Conservation (phyloP, 164 flowering plant genomes). For the Stephania japonica region DNA sequence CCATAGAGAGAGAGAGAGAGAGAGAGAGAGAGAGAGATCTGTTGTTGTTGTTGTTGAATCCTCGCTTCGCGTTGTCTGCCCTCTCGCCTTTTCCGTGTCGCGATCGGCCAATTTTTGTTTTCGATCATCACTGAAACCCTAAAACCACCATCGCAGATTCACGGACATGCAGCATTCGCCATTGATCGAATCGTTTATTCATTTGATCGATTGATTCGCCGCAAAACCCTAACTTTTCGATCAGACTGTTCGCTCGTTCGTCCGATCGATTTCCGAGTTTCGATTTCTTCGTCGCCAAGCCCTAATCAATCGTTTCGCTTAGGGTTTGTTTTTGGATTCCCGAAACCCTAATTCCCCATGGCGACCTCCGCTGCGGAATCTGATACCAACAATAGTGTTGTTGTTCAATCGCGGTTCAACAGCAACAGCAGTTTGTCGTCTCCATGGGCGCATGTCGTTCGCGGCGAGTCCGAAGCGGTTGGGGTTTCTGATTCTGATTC, state of each 20-base stretch:
- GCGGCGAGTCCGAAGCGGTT: slow-evolving; percentile 23
- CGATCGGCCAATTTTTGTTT: neutral
- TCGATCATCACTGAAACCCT: neutral
- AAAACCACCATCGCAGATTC: no score
- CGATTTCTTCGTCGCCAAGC: neutral
- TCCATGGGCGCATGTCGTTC: slow-evolving; percentile 28
- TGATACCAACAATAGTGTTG: slow-evolving; percentile 8
- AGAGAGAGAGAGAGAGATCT: slow-evolving; percentile 2
- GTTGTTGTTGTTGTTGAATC: neutral
- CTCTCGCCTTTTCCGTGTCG: neutral
- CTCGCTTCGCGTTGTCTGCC: neutral
- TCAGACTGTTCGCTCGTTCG: neutral
- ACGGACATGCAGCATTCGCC: no score
- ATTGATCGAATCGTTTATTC: no score
- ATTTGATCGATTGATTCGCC: no score
- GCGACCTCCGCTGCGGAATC: slow-evolving; percentile 11
- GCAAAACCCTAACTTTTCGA: neutral
- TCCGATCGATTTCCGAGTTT: neutral
- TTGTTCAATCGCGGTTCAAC: slow-evolving; percentile 14
- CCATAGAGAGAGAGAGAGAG: slow-evolving; percentile 3
- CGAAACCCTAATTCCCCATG: slow-evolving; percentile 9
- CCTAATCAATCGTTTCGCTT: neutral
- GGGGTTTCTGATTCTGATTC: neutral
- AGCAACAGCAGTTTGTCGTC: slow-evolving; percentile 1
- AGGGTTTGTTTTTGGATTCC: neutral